These are phyloP conservation scores for Hirsutella minnesotensis DNA, from an alignment of 2,329 filamentous ascomycete genomes.

Conservation along the genomic window DNA sequence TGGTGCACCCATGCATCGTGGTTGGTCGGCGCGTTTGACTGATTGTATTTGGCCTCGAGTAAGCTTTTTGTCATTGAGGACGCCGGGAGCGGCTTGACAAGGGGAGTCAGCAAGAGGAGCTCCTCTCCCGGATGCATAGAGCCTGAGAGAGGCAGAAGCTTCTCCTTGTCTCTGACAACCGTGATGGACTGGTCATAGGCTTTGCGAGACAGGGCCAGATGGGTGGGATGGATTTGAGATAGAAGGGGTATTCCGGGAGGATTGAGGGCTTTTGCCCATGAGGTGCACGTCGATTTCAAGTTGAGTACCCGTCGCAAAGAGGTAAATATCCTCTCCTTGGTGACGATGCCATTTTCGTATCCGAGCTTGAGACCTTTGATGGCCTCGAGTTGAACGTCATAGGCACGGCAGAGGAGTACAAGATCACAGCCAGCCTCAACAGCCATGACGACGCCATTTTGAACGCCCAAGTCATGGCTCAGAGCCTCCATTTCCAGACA, in stretches of 20 bases:
- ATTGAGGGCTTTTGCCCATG: slow-evolving; percentile 84
- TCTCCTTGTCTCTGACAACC: slow-evolving; percentile 80
- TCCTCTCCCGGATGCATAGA: slow-evolving; percentile 79
- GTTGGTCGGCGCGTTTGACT: slow-evolving; percentile 20
- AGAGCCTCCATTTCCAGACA: slow-evolving; percentile 95
- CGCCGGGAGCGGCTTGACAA: slow-evolving; percentile 86
- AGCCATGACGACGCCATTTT: slow-evolving; percentile 93
- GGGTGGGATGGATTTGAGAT: slow-evolving; percentile 69
- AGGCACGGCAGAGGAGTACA: slow-evolving; percentile 77
- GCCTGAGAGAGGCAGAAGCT: slow-evolving; percentile 69
- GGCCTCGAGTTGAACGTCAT: slow-evolving; percentile 80
- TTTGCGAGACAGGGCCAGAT: slow-evolving; percentile 68
- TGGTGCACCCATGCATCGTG: slow-evolving; percentile 48
- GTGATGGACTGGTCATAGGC: slow-evolving; percentile 92
- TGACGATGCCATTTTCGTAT: slow-evolving; percentile 81
- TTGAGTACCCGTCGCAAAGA: slow-evolving; percentile 69
- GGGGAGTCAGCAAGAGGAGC: slow-evolving; percentile 73
- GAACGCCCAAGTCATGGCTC: slow-evolving; percentile 92
- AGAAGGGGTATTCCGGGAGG: slow-evolving; percentile 68
- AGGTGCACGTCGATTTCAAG: slow-evolving; percentile 76
- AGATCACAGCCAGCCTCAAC: slow-evolving; percentile 93
- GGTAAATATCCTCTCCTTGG: slow-evolving; percentile 64
- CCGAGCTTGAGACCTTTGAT: slow-evolving; percentile 82
- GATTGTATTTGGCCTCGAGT: slow-evolving; percentile 37
- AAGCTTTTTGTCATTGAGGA: slow-evolving; percentile 70